phyloP scores from a whole-genome alignment of 805 yeast species.

The Dipodascus geniculatus region DNA sequence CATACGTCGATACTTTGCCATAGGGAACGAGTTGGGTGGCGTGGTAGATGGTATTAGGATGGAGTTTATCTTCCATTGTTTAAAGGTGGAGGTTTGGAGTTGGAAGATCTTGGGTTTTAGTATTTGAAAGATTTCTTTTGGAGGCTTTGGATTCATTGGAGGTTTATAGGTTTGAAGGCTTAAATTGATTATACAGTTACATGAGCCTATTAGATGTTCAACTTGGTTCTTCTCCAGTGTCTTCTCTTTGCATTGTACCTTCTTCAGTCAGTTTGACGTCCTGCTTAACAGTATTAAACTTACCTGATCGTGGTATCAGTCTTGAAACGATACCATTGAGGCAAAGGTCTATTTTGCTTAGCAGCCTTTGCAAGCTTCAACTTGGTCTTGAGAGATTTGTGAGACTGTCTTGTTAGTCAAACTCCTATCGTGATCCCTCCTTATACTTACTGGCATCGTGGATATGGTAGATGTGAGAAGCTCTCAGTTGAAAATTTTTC shows the following conservation, averaged over 20 bases:
- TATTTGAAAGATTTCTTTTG: too few species aligned
- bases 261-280: not conserved
- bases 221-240: constrained; percentile 99
- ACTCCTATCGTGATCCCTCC: not conserved
- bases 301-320: constrained; percentile 84
- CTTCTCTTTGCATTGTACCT: constrained; percentile 99
- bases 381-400: constrained; percentile 93
- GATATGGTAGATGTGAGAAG: not conserved
- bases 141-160: not conserved
- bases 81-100: not conserved
- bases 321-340: constrained; percentile 99
- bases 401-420: constrained; percentile 22
- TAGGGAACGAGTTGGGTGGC: not conserved
- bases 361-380: constrained; percentile 98
- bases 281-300: constrained; percentile 7
- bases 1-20: constrained; percentile 15
- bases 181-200: not conserved
- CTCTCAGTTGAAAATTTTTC: not conserved
- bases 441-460: not conserved
- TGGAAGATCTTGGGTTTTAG: too few species aligned
- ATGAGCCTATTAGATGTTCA: constrained; percentile 92
- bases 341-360: constrained; percentile 99
- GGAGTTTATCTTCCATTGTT: not conserved
- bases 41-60: not conserved
- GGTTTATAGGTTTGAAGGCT: not conserved